phyloP scores from a whole-genome alignment of 768 basidiomycete genomes.

The Erythrobasidium yunnanense region DNA sequence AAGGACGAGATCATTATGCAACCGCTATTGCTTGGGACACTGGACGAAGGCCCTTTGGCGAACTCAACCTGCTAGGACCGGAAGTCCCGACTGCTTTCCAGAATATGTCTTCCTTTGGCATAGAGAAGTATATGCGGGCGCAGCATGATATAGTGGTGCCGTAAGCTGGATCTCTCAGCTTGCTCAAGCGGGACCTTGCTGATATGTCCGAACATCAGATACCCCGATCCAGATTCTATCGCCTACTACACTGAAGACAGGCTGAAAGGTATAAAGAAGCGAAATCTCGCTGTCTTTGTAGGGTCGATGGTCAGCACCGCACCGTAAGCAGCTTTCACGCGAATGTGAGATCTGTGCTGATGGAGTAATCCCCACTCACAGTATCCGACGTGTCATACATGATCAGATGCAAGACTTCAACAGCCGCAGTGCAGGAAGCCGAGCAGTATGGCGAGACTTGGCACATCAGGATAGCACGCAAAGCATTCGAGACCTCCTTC shows the following conservation, averaged over 20 bases:
- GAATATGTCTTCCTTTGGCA: background rate
- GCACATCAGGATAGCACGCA: background rate
- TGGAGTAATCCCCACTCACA: background rate
- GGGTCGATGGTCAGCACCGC: slow-evolving; percentile 8
- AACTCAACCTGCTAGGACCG: slow-evolving; percentile 4
- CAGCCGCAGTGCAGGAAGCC: background rate
- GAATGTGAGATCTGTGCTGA: background rate
- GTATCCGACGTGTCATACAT: background rate
- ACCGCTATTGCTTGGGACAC: slow-evolving; percentile 12
- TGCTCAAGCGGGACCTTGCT: background rate
- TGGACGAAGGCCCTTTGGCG: slow-evolving; percentile 5
- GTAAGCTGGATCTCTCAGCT: background rate
- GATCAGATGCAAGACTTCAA: slow-evolving; percentile 7
- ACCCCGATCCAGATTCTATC: slow-evolving; percentile 18
- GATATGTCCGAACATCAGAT: background rate
- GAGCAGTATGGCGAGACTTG: background rate
- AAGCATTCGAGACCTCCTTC: background rate
- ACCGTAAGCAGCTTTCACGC: background rate
- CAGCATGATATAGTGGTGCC: slow-evolving; percentile 1
- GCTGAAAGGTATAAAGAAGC: background rate
- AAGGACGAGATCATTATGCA: slow-evolving; percentile 13
- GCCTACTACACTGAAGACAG: slow-evolving; percentile 9
- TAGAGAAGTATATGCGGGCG: background rate
- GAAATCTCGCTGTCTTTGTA: slow-evolving; percentile 18
- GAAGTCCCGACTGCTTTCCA: slow-evolving; percentile 4